Percentiles rank a stretch among this genome's conserved stretches.
Evolutionary conservation across 805 yeast species (phyloP).

Genomic region (Torulaspora microellipsoides): DNA sequence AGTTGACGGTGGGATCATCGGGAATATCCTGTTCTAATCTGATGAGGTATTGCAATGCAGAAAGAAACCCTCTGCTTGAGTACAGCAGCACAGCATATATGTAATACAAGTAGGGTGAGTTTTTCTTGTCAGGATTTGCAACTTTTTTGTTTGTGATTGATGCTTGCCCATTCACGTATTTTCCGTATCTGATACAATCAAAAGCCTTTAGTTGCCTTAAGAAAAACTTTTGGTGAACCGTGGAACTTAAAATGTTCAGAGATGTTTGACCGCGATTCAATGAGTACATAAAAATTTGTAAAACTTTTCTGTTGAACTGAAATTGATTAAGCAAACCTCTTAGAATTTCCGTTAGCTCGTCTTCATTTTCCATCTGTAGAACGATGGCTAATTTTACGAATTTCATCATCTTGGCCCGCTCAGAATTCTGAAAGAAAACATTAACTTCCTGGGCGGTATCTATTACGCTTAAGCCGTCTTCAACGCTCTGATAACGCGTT

Average conservation of each 20-base stretch:
- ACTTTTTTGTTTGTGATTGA: conserved; percentile 55
- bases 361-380: conserved; percentile 46
- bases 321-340: conserved; percentile 60
- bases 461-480: conserved; percentile 63
- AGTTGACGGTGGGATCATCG: conserved; percentile 72
- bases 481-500: conserved; percentile 53
- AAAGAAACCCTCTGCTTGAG: conserved; percentile 74
- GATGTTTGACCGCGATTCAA: conserved; percentile 54
- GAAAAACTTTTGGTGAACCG: conserved; percentile 85
- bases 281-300: conserved; percentile 62
- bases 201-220: conserved; percentile 85
- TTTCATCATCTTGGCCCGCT: conserved; percentile 54
- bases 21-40: conserved; percentile 64
- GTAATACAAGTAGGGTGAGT: conserved; percentile 64
- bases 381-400: conserved; percentile 65
- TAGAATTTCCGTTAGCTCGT: conserved; percentile 50
- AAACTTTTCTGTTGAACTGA: conserved; percentile 70
- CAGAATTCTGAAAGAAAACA: conserved; percentile 67
- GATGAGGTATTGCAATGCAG: conserved; percentile 73
- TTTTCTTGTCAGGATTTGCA: conserved; percentile 38
- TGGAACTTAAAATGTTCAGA: conserved; percentile 59
- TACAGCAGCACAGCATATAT: conserved; percentile 78
- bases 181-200: conserved; percentile 58
- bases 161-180: conserved; percentile 72
- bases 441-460: conserved; percentile 73